Evolutionary conservation across 1,284 basidiomycete species (phyloP).

Genomic region (Singerocomus inundabilis): DNA sequence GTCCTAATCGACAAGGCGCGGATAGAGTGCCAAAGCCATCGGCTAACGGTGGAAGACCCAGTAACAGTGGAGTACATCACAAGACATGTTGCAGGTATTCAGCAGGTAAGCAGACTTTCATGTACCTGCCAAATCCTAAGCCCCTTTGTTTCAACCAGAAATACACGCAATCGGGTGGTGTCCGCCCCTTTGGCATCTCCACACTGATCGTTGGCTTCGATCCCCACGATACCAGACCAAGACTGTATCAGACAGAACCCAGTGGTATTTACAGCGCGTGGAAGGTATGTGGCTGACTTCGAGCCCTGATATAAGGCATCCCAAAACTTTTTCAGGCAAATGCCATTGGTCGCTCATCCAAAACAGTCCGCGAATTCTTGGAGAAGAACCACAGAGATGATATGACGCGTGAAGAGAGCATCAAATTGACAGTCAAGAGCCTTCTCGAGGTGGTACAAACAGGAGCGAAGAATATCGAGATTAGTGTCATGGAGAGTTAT

Average conservation of each 20-base stretch:
- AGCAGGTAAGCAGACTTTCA: constrained; percentile 66
- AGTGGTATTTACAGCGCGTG: constrained; percentile 98
- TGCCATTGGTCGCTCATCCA: constrained; percentile 95
- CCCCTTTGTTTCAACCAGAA: constrained; percentile 46
- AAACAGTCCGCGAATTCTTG: constrained; percentile 97
- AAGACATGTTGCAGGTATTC: constrained; percentile 94
- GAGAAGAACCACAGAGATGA: constrained; percentile 98
- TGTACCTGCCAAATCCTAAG: not conserved
- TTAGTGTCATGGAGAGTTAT: constrained; percentile 94
- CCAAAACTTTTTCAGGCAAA: constrained; percentile 65
- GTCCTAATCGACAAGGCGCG: constrained; percentile 98
- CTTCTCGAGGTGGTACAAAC: constrained; percentile 98
- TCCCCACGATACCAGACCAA: constrained; percentile 84
- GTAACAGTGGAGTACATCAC: constrained; percentile 99
- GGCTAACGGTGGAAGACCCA: constrained; percentile 97
- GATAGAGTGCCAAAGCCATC: constrained; percentile 96
- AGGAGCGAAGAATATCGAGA: constrained; percentile 98
- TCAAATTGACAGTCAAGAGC: constrained; percentile 96
- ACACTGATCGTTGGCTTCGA: constrained; percentile 98
- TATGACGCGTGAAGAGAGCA: constrained; percentile 82
- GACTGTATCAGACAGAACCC: constrained; percentile 96
- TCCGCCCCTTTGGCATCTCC: constrained; percentile 97
- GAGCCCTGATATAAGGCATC: not conserved
- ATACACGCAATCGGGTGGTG: constrained; percentile 99
- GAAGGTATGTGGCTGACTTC: constrained; percentile 66